Percentiles rank a stretch among this genome's conserved stretches.
Conservation (phyloP, 441 rosid species). For the Melastoma candidum region DNA sequence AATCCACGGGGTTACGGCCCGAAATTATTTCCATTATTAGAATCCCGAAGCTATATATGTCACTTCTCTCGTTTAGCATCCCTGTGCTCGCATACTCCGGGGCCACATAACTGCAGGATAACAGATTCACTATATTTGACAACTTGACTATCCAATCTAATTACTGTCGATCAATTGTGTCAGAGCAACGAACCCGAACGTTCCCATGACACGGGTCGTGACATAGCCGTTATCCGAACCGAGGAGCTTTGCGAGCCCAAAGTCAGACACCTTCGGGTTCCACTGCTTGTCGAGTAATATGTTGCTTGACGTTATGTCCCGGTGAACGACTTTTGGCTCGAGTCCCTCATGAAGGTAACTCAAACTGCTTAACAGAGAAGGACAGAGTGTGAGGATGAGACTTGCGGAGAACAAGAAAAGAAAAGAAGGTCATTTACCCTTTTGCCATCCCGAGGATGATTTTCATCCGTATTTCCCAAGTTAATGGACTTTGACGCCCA, state of each 20-base stretch:
- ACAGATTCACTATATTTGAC: not conserved
- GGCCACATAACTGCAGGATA: constrained; percentile 40
- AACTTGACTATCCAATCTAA: too few species aligned
- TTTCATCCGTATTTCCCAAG: constrained; percentile 64
- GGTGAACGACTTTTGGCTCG: constrained; percentile 66
- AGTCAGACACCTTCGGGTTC: constrained; percentile 60
- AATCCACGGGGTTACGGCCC: constrained; percentile 61
- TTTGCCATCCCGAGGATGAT: constrained; percentile 53
- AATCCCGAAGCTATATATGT: constrained; percentile 60
- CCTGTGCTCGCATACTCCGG: constrained; percentile 73
- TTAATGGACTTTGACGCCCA: constrained; percentile 52
- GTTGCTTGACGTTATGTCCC: constrained; percentile 59
- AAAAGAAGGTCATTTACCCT: constrained; percentile 26
- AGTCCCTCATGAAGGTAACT: constrained; percentile 60
- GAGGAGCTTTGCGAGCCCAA: constrained; percentile 68
- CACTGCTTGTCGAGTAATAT: constrained; percentile 54
- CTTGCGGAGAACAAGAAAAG: not conserved
- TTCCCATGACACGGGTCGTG: constrained; percentile 77
- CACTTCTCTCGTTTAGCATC: constrained; percentile 65
- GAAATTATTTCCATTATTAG: constrained; percentile 56
- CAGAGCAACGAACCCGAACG: constrained; percentile 43
- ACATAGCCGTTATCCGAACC: constrained; percentile 48
- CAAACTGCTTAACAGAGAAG: constrained; percentile 22
- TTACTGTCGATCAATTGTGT: too few species aligned
- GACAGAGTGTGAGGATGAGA: not conserved